Evolutionary conservation across 768 basidiomycete species (phyloP).

Genomic region (Lactifluus piperatus): DNA sequence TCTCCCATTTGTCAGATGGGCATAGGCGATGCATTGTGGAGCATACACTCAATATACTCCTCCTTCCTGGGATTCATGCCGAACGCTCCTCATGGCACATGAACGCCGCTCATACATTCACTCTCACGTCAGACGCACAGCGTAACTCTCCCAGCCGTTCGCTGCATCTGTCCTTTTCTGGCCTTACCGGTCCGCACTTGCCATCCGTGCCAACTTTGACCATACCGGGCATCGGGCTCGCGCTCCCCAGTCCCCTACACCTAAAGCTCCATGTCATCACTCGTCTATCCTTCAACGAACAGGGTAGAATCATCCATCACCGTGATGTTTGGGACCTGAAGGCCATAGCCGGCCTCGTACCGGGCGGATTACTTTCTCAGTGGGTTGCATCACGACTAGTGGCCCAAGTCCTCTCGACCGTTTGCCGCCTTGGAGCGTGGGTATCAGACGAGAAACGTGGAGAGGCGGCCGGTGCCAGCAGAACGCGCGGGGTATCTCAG

Average conservation of each 20-base stretch:
- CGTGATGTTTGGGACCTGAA: conserved; percentile 76
- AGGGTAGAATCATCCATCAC: conserved; percentile 71
- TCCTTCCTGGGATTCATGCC: conserved; percentile 63
- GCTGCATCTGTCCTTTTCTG: conserved; percentile 23
- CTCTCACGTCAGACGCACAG: conserved; percentile 16
- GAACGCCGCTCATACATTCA: conserved; percentile 24
- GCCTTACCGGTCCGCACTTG: conserved; percentile 13
- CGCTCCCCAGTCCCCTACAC: conserved; percentile 70
- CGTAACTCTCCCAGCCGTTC: conserved; percentile 16
- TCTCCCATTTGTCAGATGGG: conserved; percentile 42
- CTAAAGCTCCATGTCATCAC: conserved; percentile 64
- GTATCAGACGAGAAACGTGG: conserved; percentile 9
- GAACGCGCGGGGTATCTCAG: conserved; percentile 8
- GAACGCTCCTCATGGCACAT: conserved; percentile 20
- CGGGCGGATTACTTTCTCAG: conserved; percentile 55
- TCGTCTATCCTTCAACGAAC: conserved; percentile 71
- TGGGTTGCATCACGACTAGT: conserved; percentile 61
- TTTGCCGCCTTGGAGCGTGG: conserved; percentile 12
- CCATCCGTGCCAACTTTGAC: conserved; percentile 40
- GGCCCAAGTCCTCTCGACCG: conserved; percentile 32
- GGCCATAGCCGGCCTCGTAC: conserved; percentile 65
- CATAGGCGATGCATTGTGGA: conserved; percentile 67
- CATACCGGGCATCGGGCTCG: conserved; percentile 50
- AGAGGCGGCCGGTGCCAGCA: neutral
- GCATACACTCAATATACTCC: conserved; percentile 68